Percentiles rank a stretch among this genome's conserved stretches.
Conservation (phyloP, 768 basidiomycete genomes). For the Mycena capillaripes region DNA sequence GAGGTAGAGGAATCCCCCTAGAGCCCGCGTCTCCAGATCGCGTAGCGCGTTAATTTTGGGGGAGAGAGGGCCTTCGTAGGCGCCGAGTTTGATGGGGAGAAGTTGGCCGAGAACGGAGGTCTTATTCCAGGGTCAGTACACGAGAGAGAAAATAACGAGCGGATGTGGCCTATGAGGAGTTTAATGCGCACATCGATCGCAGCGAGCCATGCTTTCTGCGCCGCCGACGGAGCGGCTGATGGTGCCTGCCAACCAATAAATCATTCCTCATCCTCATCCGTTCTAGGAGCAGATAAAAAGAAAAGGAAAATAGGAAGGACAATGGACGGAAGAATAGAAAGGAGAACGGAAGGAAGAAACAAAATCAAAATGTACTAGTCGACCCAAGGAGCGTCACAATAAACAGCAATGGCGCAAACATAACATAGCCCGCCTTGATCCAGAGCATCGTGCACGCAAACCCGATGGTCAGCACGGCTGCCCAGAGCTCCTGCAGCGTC, state of each 20-base stretch:
- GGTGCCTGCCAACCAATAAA: too few relatives aligned
- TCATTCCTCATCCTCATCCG: too few relatives aligned
- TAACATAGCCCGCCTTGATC: slow-evolving; percentile 26
- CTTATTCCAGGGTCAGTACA: neutral
- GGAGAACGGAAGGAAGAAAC: too few relatives aligned
- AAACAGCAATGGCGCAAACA: slow-evolving; percentile 28
- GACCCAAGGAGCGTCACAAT: slow-evolving; percentile 6
- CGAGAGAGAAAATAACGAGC: neutral
- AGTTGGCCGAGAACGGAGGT: slow-evolving; percentile 29
- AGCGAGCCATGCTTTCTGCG: slow-evolving; percentile 25
- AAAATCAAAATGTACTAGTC: slow-evolving; percentile 12
- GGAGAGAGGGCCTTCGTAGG: slow-evolving; percentile 19
- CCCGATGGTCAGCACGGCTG: slow-evolving; percentile 21
- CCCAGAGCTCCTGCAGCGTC: slow-evolving; percentile 26
- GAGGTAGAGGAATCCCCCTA: neutral
- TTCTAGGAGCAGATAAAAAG: too few relatives aligned
- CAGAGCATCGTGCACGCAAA: slow-evolving; percentile 27
- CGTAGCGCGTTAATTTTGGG: slow-evolving; percentile 18
- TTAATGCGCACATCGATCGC: slow-evolving; percentile 28
- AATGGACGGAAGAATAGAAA: too few relatives aligned
- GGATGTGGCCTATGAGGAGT: too few relatives aligned
- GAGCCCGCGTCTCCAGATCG: neutral
- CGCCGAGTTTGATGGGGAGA: slow-evolving; percentile 32
- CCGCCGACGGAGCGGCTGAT: slow-evolving; percentile 20
- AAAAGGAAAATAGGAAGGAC: too few relatives aligned